A percentile compares a stretch with the other conserved stretches of the same genome.
Evolutionary conservation across 225 moss, liverwort and hornwort genomes (phyloP).

Genomic region (Polytrichum commune): DNA sequence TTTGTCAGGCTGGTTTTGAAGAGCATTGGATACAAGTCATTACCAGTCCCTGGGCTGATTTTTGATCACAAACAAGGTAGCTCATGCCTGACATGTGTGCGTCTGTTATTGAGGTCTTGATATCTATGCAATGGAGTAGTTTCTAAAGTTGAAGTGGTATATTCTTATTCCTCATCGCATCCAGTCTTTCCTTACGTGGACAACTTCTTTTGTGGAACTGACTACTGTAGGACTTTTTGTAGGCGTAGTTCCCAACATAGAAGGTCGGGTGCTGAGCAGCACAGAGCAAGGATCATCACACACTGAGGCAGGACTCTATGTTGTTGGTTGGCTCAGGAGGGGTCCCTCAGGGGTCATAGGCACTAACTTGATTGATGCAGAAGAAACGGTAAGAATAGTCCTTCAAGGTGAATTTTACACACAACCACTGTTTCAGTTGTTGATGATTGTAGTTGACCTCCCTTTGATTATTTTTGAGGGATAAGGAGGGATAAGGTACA

Average conservation of each 20-base stretch:
- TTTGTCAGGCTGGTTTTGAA: constrained; percentile 81
- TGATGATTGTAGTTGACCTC: background rate
- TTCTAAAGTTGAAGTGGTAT: too few relatives aligned
- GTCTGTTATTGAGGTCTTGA: too few relatives aligned
- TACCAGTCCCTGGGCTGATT: constrained; percentile 68
- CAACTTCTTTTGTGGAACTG: constrained; percentile 8
- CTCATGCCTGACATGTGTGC: too few relatives aligned
- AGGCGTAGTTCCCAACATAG: constrained; percentile 81
- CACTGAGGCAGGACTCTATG: constrained; percentile 75
- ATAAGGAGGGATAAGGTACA: background rate
- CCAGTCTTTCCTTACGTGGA: constrained; percentile 4
- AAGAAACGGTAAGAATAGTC: constrained; percentile 66
- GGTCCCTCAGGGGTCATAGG: constrained; percentile 95
- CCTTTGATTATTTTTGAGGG: background rate
- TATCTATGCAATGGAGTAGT: too few relatives aligned
- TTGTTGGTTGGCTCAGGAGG: constrained; percentile 93
- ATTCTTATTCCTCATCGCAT: too few relatives aligned
- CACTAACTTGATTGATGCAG: constrained; percentile 83
- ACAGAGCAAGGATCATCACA: constrained; percentile 21
- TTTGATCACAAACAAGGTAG: constrained; percentile 79
- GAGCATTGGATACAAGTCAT: constrained; percentile 92
- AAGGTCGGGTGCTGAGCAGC: constrained; percentile 68
- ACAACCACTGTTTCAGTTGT: background rate
- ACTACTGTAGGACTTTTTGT: constrained; percentile 9
- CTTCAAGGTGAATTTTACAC: background rate